Base-by-base conservation (phyloP, 2,329 filamentous ascomycete species). In the Diaporthe eres region DNA sequence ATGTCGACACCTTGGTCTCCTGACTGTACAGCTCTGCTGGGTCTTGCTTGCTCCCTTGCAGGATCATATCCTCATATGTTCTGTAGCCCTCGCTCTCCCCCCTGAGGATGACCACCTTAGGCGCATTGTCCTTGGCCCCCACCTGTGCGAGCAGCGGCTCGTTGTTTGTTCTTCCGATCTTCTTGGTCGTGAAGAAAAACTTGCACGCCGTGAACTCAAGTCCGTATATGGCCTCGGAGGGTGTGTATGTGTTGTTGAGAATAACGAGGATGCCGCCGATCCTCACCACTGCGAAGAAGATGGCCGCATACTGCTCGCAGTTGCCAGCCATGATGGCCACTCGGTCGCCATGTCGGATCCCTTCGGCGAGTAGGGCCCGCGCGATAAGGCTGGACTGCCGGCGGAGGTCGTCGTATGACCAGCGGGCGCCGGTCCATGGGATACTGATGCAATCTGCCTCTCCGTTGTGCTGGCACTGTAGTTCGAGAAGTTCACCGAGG, bases 201-300 rank as follows among this genome's bases (percentile, higher is more conserved):
- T 91, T 93, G 84, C 92, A 95, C 78, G 91, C 91, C 22, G 93
- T 92, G 80, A 95, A 94, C 73, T 89, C 88, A 39, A 96, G 83
- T 13, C 92, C 94, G 82, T 94, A 93, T 81, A 92, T 88, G 65
- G 93, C 91, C 84, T 96, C 94, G 1, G 89, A 90, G 2, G 92
- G 88, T 1, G 94, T 96, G 82, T 96, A 96, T 0, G 94, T 96
- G 84, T 95, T 96, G 85, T 96, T 96, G 78, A 96, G 86, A 60
- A 95, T 94, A 39, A 95, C 94, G 71, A 95, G 86, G 61, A 93
- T 91, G 63, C 90, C 92, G 13, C 92, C 92, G 25, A 94, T 88
- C 63, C 90, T 88, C 55, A 92, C 91, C 15, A 91, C 92, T 4
- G 92, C 93, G 78, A 95, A 95, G 86, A 95, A 94, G 22, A 95